phyloP scores from a whole-genome alignment of 1,139 yeast species.

The Williopsis jadinii region DNA sequence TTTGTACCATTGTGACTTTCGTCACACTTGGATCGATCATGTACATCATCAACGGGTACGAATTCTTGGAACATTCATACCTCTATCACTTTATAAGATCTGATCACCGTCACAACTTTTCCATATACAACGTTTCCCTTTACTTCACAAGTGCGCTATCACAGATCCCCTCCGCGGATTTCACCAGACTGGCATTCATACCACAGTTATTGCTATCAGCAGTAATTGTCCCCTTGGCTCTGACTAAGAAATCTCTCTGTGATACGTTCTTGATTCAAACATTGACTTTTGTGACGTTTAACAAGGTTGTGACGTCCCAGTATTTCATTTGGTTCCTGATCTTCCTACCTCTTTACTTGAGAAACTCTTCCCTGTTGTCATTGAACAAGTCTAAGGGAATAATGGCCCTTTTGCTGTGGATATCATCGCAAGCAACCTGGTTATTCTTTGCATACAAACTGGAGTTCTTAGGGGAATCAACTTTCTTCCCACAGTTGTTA shows the following conservation, averaged over 20 bases:
- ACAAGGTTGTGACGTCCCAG: slow-evolving; percentile 91
- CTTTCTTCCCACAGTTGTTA: slow-evolving; percentile 59
- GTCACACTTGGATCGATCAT: slow-evolving; percentile 42
- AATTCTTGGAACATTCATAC: slow-evolving; percentile 73
- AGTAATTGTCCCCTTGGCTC: slow-evolving; percentile 51
- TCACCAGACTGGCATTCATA: slow-evolving; percentile 55
- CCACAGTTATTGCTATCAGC: slow-evolving; percentile 71
- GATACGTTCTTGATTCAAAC: slow-evolving; percentile 82
- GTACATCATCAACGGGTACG: slow-evolving; percentile 65
- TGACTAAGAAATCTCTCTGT: slow-evolving; percentile 47
- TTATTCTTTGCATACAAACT: slow-evolving; percentile 67
- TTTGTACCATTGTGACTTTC: slow-evolving; percentile 38
- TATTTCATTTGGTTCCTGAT: slow-evolving; percentile 92
- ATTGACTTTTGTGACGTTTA: slow-evolving; percentile 80
- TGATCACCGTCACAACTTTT: slow-evolving; percentile 94
- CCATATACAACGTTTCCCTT: slow-evolving; percentile 72
- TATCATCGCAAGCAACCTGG: slow-evolving; percentile 71
- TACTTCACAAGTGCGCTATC: slow-evolving; percentile 53
- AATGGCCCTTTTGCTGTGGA: slow-evolving; percentile 49
- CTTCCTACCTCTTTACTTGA: slow-evolving; percentile 65
- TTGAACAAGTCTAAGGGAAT: slow-evolving; percentile 29
- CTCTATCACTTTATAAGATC: slow-evolving; percentile 75
- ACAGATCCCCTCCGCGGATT: slow-evolving; percentile 9
- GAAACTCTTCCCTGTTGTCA: slow-evolving; percentile 34
- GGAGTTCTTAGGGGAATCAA: slow-evolving; percentile 70